These are phyloP conservation scores for Gyromitra esculenta DNA, from an alignment of 2,329 filamentous ascomycete genomes.

Conservation along the genomic window DNA sequence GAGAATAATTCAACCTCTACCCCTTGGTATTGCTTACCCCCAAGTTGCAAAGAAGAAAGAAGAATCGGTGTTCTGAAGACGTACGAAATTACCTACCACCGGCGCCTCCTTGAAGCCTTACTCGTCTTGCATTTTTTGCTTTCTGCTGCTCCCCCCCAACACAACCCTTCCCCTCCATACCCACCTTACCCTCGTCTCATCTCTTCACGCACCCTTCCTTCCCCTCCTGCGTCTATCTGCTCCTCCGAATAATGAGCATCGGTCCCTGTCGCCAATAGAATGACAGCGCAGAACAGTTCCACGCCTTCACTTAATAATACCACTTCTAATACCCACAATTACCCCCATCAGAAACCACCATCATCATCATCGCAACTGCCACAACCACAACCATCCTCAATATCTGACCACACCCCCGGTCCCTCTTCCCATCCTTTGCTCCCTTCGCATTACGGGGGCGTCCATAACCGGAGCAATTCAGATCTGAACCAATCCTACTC, in stretches of 20 bases:
- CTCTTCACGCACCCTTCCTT: conserved; percentile 14
- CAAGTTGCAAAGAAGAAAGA: conserved; percentile 26
- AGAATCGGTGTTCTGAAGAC: conserved; percentile 40
- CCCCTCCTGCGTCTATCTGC: conserved; percentile 32
- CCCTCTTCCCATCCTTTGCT: conserved; percentile 39
- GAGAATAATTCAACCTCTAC: conserved; percentile 35
- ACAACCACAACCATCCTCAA: conserved; percentile 32
- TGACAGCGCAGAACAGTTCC: conserved; percentile 56
- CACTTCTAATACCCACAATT: conserved; percentile 53
- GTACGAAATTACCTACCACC: conserved; percentile 42
- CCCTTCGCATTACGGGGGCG: conserved; percentile 38
- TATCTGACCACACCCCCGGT: conserved; percentile 48
- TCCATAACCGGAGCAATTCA: conserved; percentile 47
- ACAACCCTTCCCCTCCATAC: conserved; percentile 34
- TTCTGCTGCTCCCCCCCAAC: conserved; percentile 11
- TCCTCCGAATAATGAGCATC: conserved; percentile 53
- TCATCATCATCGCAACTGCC: conserved; percentile 18
- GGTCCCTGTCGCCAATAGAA: conserved; percentile 56
- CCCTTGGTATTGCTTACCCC: conserved; percentile 20
- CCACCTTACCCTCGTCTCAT: conserved; percentile 41
- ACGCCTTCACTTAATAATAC: conserved; percentile 54
- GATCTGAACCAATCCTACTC: conserved; percentile 52
- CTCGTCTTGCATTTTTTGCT: conserved; percentile 34
- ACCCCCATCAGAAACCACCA: conserved; percentile 51
- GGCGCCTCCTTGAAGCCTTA: conserved; percentile 40